These are phyloP conservation scores for Corynascus novoguineensis DNA, from an alignment of 495 filamentous ascomycete genomes.

Conservation along the genomic window DNA sequence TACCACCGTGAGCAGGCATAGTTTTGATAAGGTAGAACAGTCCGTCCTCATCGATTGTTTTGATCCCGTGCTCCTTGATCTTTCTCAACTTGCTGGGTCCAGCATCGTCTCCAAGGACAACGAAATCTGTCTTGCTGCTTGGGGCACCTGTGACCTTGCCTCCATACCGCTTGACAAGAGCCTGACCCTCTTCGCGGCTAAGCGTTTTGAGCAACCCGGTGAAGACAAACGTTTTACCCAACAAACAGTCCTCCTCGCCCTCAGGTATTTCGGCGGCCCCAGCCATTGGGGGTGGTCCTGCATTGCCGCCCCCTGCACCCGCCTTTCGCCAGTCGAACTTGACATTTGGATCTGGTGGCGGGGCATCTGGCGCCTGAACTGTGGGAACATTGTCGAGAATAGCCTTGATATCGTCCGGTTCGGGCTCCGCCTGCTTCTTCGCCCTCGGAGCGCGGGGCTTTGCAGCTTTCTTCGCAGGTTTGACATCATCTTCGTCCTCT, in stretches of 20 bases:
- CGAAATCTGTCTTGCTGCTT: slow-evolving; percentile 87
- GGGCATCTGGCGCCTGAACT: slow-evolving; percentile 75
- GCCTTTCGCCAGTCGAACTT: slow-evolving; percentile 67
- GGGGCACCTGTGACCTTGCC: slow-evolving; percentile 84
- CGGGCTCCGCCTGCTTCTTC: slow-evolving; percentile 55
- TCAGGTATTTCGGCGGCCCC: slow-evolving; percentile 67
- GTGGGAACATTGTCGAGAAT: slow-evolving; percentile 86
- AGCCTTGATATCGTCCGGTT: slow-evolving; percentile 63
- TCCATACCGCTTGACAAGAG: slow-evolving; percentile 84
- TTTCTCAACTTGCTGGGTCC: slow-evolving; percentile 91
- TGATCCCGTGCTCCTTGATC: slow-evolving; percentile 68
- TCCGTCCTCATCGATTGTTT: slow-evolving; percentile 90
- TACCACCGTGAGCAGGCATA: slow-evolving; percentile 79
- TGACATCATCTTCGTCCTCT: slow-evolving; percentile 39
- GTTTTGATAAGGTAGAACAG: slow-evolving; percentile 80
- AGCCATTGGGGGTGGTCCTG: slow-evolving; percentile 54
- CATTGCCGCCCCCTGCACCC: slow-evolving; percentile 49
- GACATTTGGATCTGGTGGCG: slow-evolving; percentile 52
- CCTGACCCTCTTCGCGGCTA: slow-evolving; percentile 78
- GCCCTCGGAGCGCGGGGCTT: slow-evolving; percentile 53
- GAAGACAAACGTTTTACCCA: slow-evolving; percentile 95
- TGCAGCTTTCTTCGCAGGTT: slow-evolving; percentile 53
- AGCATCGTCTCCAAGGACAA: slow-evolving; percentile 85
- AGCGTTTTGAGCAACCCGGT: slow-evolving; percentile 78
- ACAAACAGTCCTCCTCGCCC: slow-evolving; percentile 84